Percentiles rank a stretch among this genome's conserved stretches.
phyloP scores from a whole-genome alignment of 495 filamentous ascomycete species.

The Podospora appendiculata region DNA sequence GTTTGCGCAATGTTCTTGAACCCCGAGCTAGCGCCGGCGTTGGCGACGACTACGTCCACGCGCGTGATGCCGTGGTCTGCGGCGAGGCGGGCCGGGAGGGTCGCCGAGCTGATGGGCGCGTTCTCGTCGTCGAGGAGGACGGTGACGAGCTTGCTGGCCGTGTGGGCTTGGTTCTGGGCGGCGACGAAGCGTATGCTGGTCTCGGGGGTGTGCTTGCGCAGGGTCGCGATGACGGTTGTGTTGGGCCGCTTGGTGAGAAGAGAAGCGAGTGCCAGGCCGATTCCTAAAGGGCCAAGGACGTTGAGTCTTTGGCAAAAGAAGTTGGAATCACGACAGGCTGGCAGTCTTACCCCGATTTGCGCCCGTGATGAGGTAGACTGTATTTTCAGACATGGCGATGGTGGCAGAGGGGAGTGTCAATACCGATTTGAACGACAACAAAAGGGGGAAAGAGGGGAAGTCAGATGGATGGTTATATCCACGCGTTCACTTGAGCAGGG shows the following conservation, averaged over 20 bases:
- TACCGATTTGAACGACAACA: neutral
- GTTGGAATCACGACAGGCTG: neutral
- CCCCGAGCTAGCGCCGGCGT: conserved; percentile 31
- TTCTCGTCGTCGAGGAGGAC: conserved; percentile 23
- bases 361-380: conserved; percentile 32
- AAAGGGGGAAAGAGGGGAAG: neutral
- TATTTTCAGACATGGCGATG: conserved; percentile 5
- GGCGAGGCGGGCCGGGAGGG: conserved; percentile 15
- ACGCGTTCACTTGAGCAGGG: no score
- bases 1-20: conserved; percentile 11
- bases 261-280: conserved; percentile 36
- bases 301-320: neutral
- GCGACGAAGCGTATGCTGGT: conserved; percentile 18
- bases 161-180: conserved; percentile 10
- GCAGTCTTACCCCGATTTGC: conserved; percentile 27
- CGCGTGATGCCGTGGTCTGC: conserved; percentile 17
- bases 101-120: conserved; percentile 20
- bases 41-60: conserved; percentile 46
- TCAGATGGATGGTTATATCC: no score
- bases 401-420: neutral
- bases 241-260: conserved; percentile 33
- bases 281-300: conserved; percentile 29
- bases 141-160: conserved; percentile 25
- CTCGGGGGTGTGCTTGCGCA: conserved; percentile 26
- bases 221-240: conserved; percentile 40